Conservation (phyloP, 2,329 filamentous ascomycete genomes). For the Polytolypa hystricis region DNA sequence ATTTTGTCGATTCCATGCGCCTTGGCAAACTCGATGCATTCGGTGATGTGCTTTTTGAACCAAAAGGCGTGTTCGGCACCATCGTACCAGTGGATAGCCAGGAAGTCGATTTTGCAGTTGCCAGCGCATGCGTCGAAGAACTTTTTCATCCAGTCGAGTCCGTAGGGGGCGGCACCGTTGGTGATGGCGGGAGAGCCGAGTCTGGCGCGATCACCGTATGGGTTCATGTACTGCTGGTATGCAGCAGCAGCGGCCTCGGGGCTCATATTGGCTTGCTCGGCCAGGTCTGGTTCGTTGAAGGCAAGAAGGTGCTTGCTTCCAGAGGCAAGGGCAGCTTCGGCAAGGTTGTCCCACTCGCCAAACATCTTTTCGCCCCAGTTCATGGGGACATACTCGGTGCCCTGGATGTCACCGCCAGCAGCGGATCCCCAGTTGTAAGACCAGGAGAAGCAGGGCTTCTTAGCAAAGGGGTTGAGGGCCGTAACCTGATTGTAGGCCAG, state of each 20-base stretch:
- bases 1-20: constrained; percentile 27
- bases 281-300: constrained; percentile 38
- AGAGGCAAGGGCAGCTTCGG: constrained; percentile 23
- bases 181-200: constrained; percentile 34
- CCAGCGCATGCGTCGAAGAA: constrained; percentile 30
- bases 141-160: constrained; percentile 30
- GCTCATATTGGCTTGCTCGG: constrained; percentile 28
- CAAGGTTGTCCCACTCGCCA: constrained; percentile 23
- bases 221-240: constrained; percentile 30
- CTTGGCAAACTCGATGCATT: constrained; percentile 24
- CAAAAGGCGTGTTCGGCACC: constrained; percentile 17
- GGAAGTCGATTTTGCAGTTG: constrained; percentile 29
- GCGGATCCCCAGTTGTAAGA: constrained; percentile 36
- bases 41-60: constrained; percentile 28
- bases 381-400: constrained; percentile 35
- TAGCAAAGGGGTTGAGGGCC: constrained; percentile 22
- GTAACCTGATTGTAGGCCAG: constrained; percentile 32
- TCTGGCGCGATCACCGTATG: constrained; percentile 24
- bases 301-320: constrained; percentile 29
- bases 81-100: constrained; percentile 38
- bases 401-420: constrained; percentile 19
- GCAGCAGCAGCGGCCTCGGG: constrained; percentile 25
- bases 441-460: constrained; percentile 26
- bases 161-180: constrained; percentile 24
- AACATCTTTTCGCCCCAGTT: constrained; percentile 33